phyloP scores from a whole-genome alignment of 768 basidiomycete species.

The Megacollybia marginata region DNA sequence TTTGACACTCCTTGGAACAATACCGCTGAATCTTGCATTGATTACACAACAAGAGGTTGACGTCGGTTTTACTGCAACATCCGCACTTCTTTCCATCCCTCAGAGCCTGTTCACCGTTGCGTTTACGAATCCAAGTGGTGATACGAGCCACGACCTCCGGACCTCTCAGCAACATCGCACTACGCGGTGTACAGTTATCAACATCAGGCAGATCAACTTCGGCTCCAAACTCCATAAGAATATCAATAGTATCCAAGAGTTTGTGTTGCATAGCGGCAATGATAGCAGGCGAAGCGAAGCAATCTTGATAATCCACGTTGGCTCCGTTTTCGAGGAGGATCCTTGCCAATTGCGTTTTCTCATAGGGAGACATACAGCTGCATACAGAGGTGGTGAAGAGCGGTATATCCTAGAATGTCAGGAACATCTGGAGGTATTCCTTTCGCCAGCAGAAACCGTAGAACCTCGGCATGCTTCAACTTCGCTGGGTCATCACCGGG shows the following conservation, averaged over 20 bases:
- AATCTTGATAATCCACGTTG: constrained; percentile 5
- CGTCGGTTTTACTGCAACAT: constrained; percentile 15
- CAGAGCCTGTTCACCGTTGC: constrained; percentile 24
- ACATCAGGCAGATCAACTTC: constrained; percentile 3
- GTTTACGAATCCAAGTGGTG: constrained; percentile 24
- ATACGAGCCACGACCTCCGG: constrained; percentile 27
- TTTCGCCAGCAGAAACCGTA: constrained; percentile 17
- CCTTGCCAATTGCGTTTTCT: constrained; percentile 1
- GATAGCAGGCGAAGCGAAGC: constrained; percentile 1
- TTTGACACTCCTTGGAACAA: constrained; percentile 33
- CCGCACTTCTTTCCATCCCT: constrained; percentile 28
- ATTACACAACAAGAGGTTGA: constrained; percentile 21
- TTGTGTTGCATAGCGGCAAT: neutral
- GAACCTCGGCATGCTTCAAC: constrained; percentile 1
- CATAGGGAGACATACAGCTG: neutral
- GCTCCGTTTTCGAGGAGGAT: constrained; percentile 6
- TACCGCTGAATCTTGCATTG: constrained; percentile 28
- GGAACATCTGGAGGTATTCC: constrained; percentile 21
- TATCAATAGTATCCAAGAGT: constrained; percentile 1
- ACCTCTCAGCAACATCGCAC: constrained; percentile 18
- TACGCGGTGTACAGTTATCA: constrained; percentile 23
- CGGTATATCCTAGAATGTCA: constrained; percentile 29
- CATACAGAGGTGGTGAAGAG: constrained; percentile 23
- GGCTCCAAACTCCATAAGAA: constrained; percentile 7
- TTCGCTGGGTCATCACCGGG: neutral